Evolutionary conservation across 306 rosid species (phyloP).

Genomic region (Calophaca sinica): DNA sequence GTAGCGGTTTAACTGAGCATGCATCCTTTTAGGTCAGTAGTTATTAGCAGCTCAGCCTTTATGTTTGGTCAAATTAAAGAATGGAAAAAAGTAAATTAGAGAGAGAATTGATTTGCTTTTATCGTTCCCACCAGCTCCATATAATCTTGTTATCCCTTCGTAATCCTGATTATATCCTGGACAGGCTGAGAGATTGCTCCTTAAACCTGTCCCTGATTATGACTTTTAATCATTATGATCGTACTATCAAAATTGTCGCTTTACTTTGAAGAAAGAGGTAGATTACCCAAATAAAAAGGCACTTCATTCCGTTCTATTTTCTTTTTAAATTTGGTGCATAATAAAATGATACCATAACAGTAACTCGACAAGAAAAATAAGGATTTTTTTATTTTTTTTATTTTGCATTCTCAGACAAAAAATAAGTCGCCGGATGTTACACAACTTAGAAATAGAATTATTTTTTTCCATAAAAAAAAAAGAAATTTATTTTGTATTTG

Average conservation of each 20-base stretch:
- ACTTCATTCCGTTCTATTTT: not conserved
- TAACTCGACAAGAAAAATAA: not conserved
- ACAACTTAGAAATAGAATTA: too few species aligned
- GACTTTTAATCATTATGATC: slow-evolving; percentile 47
- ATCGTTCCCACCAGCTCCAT: slow-evolving; percentile 17
- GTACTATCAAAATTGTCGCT: slow-evolving; percentile 46
- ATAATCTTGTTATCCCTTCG: slow-evolving; percentile 31
- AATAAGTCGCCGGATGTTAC: too few species aligned
- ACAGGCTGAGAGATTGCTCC: slow-evolving; percentile 42
- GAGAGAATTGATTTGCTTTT: not conserved
- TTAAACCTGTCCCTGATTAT: slow-evolving; percentile 50
- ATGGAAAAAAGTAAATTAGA: too few species aligned
- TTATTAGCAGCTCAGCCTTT: slow-evolving; percentile 28
- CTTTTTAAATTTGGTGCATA: not conserved
- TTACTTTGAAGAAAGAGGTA: slow-evolving; percentile 48
- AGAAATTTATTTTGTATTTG: not conserved
- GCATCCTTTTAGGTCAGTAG: slow-evolving; percentile 23
- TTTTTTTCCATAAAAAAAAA: too few species aligned
- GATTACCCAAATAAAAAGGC: slow-evolving; percentile 37
- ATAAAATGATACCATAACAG: not conserved
- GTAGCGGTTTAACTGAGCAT: slow-evolving; percentile 31
- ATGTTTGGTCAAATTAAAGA: slow-evolving; percentile 40
- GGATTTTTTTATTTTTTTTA: too few species aligned
- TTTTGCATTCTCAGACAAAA: too few species aligned
- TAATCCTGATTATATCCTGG: slow-evolving; percentile 37